Percentiles rank a stretch among this genome's conserved stretches.
These are phyloP conservation scores for Podila horticola DNA, from an alignment of 192 early-diverging fungal genomes.

Conservation along the genomic window DNA sequence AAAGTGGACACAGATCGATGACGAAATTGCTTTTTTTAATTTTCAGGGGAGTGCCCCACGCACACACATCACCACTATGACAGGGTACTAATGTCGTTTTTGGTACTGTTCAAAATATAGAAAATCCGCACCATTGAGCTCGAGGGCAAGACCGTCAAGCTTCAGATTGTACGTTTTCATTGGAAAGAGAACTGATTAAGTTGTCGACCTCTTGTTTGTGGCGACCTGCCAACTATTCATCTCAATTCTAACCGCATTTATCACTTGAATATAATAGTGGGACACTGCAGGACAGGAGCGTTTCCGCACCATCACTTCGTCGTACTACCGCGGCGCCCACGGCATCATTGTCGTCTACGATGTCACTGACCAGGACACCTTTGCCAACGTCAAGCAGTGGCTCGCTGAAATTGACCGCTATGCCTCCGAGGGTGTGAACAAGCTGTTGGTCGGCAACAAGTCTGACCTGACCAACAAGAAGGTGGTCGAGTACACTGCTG, in stretches of 20 bases:
- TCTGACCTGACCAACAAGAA: conserved; percentile 94
- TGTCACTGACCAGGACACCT: conserved; percentile 95
- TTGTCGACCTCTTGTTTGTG: too few relatives aligned
- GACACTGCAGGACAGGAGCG: conserved; percentile 92
- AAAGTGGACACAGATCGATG: too few relatives aligned
- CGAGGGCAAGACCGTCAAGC: conserved; percentile 98
- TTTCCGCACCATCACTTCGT: conserved; percentile 98
- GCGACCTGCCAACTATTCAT: too few relatives aligned
- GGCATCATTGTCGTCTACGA: conserved; percentile 99
- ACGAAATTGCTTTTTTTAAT: not conserved
- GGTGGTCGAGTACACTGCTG: conserved; percentile 75
- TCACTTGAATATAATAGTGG: conserved; percentile 24
- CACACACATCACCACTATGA: not conserved
- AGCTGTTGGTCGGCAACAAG: conserved; percentile 99
- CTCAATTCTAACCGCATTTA: too few relatives aligned
- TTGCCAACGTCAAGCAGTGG: conserved; percentile 98
- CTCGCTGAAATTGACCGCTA: conserved; percentile 98
- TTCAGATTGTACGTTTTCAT: conserved; percentile 85
- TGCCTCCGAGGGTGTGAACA: conserved; percentile 97
- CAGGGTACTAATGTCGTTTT: not conserved
- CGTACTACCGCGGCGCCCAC: conserved; percentile 98
- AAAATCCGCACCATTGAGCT: conserved; percentile 99
- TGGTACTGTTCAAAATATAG: conserved; percentile 57
- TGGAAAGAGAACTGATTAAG: too few relatives aligned
- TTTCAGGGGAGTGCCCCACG: not conserved